Base-by-base conservation (phyloP, 371 early-diverging fungal genomes). In the Mucor indicus region DNA sequence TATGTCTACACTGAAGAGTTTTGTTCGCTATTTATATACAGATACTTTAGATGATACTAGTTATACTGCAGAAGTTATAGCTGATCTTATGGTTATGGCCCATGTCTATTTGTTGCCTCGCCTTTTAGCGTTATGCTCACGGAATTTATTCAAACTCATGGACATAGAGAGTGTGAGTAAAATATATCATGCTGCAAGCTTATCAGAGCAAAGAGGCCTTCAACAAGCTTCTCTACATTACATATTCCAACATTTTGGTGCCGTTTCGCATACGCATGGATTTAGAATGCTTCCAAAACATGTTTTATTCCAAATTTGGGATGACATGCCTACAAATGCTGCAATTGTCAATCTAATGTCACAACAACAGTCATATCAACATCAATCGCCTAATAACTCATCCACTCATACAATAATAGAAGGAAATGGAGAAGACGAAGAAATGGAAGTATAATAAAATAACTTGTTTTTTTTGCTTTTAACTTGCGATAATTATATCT, bases 181-280 rank as follows among this genome's bases (percentile, higher is more conserved):
- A 43, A 77, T 84, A 7, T 88, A 79, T 50, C 77, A 80, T 31
- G 50, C 69, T 38, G 84, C 88, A 8, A 69, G 74, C 20, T 46
- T 74, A 21, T 75, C 80, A 16, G 76, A 73, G 5, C 81, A 84
- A 53, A 60, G 55, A 33, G 83, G 83, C 10, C 64, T 87, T n/a
- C 75, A 77, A 29, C 77, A 80, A 31, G 61, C 70, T 7, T 67
- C 81, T 2, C 52, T 85, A 15, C 69, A 75, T 50, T 82, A 74
- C 50, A 83, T 86, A 53, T 77, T 83, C 53, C 65, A 70, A 19
- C 76, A 82, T 48, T 88, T 83, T 71, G 85, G 88, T 9, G 72
- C 72, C 3, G 80, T 88, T 15, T 72, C 71, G 29, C 79, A 75
- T 44, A 83, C 83, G 2, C 37, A 41, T 1, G 79, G 67, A 2